Conservation (phyloP, 2,329 filamentous ascomycete species). For the Aspergillus bombycis region DNA sequence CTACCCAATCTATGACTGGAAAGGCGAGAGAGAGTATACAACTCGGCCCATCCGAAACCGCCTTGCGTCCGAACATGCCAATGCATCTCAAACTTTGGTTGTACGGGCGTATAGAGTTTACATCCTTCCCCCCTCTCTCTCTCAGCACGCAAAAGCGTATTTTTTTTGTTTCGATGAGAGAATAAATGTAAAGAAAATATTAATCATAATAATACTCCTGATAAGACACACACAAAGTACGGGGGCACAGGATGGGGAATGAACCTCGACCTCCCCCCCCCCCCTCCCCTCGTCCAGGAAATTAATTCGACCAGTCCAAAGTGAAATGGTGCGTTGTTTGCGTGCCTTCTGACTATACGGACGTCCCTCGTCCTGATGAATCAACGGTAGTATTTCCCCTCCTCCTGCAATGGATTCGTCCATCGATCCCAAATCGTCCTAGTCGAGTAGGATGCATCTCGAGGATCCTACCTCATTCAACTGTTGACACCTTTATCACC, state of each 20-base stretch:
- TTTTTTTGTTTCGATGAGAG: background rate
- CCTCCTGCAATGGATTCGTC: too few species aligned
- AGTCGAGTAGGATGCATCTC: background rate
- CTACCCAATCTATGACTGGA: background rate
- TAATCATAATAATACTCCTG: background rate
- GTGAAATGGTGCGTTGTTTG: constrained; percentile 4
- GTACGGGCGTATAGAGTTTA: background rate
- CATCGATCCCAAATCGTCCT: background rate
- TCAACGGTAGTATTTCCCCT: background rate
- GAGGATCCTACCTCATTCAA: background rate
- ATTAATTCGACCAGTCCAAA: constrained; percentile 11
- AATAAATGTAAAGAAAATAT: background rate
- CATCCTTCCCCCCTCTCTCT: too few species aligned
- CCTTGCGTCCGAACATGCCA: constrained; percentile 1
- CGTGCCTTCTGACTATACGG: background rate
- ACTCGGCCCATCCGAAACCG: background rate
- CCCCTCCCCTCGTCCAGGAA: too few species aligned
- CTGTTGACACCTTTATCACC: background rate
- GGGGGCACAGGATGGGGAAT: background rate
- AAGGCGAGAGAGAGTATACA: background rate
- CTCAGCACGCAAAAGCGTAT: background rate
- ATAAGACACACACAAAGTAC: background rate
- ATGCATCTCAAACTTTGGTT: background rate
- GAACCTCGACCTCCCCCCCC: background rate
- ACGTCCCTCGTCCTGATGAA: background rate